phyloP scores from a whole-genome alignment of 1,139 yeast genomes.

The Yamadazyma buinensis region DNA sequence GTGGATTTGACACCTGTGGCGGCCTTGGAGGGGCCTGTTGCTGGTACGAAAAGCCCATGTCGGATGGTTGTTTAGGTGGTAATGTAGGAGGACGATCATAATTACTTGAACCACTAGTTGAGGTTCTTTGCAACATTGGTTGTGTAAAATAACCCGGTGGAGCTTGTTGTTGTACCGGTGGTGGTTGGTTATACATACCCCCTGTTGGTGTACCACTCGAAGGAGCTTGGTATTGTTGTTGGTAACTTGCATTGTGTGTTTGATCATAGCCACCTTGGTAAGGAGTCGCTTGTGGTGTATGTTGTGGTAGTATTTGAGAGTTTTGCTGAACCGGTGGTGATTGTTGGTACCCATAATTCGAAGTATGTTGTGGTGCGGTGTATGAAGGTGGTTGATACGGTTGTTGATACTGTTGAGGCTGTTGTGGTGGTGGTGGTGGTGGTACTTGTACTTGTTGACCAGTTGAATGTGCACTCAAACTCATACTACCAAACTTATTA shows the following conservation, averaged over 20 bases:
- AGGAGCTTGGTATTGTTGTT: neutral
- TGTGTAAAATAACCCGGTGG: conserved; percentile 6
- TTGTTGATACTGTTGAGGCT: neutral
- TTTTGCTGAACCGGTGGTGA: neutral
- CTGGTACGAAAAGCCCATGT: conserved; percentile 3
- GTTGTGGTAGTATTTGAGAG: neutral
- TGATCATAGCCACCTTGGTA: conserved; percentile 4
- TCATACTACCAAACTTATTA: conserved; percentile 10
- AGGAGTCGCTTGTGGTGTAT: conserved; percentile 2
- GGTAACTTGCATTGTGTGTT: conserved; percentile 19
- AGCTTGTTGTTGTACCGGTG: neutral
- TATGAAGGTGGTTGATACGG: neutral
- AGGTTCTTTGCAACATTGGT: conserved; percentile 11
- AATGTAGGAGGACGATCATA: conserved; percentile 18
- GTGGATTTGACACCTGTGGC: conserved; percentile 1
- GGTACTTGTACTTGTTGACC: conserved; percentile 2
- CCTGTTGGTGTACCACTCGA: too few species aligned
- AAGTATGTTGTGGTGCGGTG: neutral
- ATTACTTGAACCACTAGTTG: conserved; percentile 4
- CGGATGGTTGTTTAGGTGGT: conserved; percentile 19
- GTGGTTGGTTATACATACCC: too few species aligned
- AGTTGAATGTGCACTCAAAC: conserved; percentile 7
- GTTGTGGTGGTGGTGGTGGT: neutral
- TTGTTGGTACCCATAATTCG: neutral
- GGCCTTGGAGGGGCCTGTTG: conserved; percentile 12